Percentiles rank a stretch among this genome's conserved stretches.
Evolutionary conservation across 495 filamentous ascomycete genomes (phyloP).

Genomic region (Penicillium mononematosum): DNA sequence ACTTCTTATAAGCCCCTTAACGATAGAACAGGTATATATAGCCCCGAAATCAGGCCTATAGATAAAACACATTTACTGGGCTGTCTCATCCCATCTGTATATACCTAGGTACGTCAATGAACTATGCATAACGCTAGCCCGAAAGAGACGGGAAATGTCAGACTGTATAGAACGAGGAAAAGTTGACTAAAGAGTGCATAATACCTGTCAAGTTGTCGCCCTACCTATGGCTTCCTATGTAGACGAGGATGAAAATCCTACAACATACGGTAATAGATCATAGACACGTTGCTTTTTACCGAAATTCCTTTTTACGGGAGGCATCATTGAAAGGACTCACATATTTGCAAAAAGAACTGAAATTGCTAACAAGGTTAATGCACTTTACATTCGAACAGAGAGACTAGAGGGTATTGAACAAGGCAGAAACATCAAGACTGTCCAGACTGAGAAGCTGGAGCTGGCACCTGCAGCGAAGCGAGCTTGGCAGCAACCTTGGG

Average conservation of each 20-base stretch:
- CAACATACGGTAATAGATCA: too few relatives aligned
- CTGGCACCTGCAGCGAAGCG: constrained; percentile 18
- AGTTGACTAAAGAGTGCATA: not conserved
- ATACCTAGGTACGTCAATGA: too few relatives aligned
- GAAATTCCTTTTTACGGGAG: not conserved
- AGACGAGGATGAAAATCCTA: too few relatives aligned
- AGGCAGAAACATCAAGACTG: constrained; percentile 7
- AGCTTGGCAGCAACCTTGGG: constrained; percentile 46
- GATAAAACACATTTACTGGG: not conserved
- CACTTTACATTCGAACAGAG: constrained; percentile 2
- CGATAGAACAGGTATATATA: not conserved
- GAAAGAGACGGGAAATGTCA: not conserved
- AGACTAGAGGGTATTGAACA: constrained; percentile 15
- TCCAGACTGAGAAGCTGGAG: not conserved
- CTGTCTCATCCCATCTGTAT: not conserved
- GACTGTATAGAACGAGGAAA: not conserved
- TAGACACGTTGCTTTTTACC: not conserved
- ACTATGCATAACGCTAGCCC: not conserved
- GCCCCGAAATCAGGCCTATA: not conserved
- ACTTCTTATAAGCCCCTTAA: not conserved
- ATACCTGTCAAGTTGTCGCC: not conserved
- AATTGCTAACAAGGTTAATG: not conserved
- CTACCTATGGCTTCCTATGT: too few relatives aligned
- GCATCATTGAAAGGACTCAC: not conserved
- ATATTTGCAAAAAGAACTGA: too few relatives aligned